Evolutionary conservation across 2,329 filamentous ascomycete species (phyloP), one percentile per base, ranked within the genome.

Genomic region (Chrysoporthe cubensis): DNA sequence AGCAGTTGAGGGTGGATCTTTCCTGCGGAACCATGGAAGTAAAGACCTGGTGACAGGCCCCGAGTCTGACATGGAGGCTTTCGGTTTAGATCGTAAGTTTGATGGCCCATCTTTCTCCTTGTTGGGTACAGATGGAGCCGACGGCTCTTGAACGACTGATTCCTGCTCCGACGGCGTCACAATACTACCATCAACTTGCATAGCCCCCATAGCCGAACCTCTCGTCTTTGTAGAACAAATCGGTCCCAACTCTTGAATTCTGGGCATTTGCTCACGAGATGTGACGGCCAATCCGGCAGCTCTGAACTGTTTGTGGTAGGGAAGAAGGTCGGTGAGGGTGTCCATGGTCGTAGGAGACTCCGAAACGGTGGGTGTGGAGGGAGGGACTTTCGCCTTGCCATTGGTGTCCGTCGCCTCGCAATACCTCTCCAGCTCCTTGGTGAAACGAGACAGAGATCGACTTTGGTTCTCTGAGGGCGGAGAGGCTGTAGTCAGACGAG

Each of bases 271-370:
- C 71, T 82, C 86, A 68, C 70, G 78, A 70, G 86, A 87, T 13
- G 87, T 88, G 1, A 88, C 82, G 1, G 86, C 85, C 62, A 89
- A 78, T 1, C 86, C 85, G 65, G 84, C 85, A 66, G 80, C 80
- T 66, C 77, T 78, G 69, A 89, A 87, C 69, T 88, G 81, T 4
- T 81, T 77, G 59, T 80, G 82, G 72, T 84, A 88, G 2, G 86
- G 86, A 37, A 87, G 73, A 2, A 88, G 76, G 42, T 83, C 84
- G 37, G 82, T 79, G 21, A 88, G 79, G 1, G 87, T 88, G 68
- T 82, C 80, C 58, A 82, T 76, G 54, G 81, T 87, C 61, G 75
- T 71, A n/a, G 75, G 78, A 2, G 82, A 83, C 14, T 78, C 77
- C 1, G 80, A 75, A 69, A 77, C 61, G 6, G 80, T 81, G 4